These are phyloP conservation scores for Caryocar brasiliense DNA, from an alignment of 441 rosid species.

Conservation along the genomic window DNA sequence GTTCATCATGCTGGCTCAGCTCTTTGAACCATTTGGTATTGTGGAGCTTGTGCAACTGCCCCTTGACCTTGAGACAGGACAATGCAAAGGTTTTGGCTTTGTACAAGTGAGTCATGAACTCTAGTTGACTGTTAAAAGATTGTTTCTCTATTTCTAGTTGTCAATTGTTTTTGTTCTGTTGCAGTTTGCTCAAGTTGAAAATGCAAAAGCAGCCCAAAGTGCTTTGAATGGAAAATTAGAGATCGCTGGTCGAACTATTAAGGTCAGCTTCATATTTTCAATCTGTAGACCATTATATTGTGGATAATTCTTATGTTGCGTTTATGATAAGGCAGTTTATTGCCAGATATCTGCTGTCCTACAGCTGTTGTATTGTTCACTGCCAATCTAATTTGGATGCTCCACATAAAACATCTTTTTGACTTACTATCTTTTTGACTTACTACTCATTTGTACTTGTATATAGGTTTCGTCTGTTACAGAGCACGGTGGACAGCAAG, in stretches of 20 bases:
- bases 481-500: constrained; percentile 76
- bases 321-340: background rate
- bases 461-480: constrained; percentile 77
- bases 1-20: too few relatives aligned
- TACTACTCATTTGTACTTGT: too few relatives aligned
- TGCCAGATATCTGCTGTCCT: background rate
- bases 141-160: background rate
- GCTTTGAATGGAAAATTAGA: constrained; percentile 83
- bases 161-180: background rate
- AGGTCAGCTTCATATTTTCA: constrained; percentile 34
- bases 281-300: background rate
- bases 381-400: too few relatives aligned
- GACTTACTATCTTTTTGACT: too few relatives aligned
- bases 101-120: constrained; percentile 55
- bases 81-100: constrained; percentile 93
- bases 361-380: too few relatives aligned
- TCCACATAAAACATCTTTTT: too few relatives aligned
- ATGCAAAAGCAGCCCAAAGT: constrained; percentile 78
- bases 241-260: constrained; percentile 76
- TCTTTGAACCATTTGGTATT: constrained; percentile 85
- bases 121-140: constrained; percentile 4
- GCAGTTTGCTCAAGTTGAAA: constrained; percentile 83
- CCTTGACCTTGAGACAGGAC: constrained; percentile 81
- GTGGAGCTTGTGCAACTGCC: constrained; percentile 93
- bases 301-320: background rate